A percentile compares a stretch with the other conserved stretches of the same genome.
These are phyloP conservation scores for Claviceps quebecensis DNA, from an alignment of 2,329 filamentous ascomycete species.

Conservation along the genomic window DNA sequence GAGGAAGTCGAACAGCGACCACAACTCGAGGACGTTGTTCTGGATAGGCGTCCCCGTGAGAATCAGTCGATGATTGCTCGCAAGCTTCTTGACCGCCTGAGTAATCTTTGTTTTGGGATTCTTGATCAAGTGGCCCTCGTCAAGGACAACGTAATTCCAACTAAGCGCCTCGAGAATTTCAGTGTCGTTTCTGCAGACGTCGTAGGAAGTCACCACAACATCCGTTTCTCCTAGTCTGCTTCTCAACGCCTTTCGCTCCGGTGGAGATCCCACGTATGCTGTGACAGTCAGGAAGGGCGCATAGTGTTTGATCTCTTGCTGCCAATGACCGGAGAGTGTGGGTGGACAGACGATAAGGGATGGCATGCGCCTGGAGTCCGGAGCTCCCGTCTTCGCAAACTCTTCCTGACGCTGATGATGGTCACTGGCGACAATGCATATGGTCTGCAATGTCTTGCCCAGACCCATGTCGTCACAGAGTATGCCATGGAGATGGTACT, in stretches of 20 bases:
- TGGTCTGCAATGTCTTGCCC: conserved; percentile 90
- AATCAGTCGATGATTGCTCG: conserved; percentile 89
- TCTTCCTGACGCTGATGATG: conserved; percentile 89
- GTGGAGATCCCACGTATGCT: conserved; percentile 80
- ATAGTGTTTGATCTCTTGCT: conserved; percentile 92
- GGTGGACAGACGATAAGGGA: conserved; percentile 94
- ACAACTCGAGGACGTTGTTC: conserved; percentile 92
- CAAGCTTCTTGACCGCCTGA: conserved; percentile 75
- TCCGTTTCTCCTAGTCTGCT: conserved; percentile 63
- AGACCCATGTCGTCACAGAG: conserved; percentile 99
- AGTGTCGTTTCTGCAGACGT: conserved; percentile 93
- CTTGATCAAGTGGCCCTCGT: conserved; percentile 97
- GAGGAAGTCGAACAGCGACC: conserved; percentile 96
- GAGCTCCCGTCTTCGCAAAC: conserved; percentile 65
- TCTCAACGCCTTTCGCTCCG: conserved; percentile 60
- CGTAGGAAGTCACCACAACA: conserved; percentile 93
- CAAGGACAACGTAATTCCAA: conserved; percentile 96
- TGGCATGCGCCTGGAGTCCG: conserved; percentile 66
- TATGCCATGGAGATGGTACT: conserved; percentile 94
- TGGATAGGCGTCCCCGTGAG: conserved; percentile 95
- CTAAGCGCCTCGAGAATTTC: conserved; percentile 68
- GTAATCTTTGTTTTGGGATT: conserved; percentile 96
- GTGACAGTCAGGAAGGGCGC: conserved; percentile 84
- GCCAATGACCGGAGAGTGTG: conserved; percentile 94
- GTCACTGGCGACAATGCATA: conserved; percentile 96